phyloP scores from a whole-genome alignment of 306 rosid species.

The Cucumis cinereus region DNA sequence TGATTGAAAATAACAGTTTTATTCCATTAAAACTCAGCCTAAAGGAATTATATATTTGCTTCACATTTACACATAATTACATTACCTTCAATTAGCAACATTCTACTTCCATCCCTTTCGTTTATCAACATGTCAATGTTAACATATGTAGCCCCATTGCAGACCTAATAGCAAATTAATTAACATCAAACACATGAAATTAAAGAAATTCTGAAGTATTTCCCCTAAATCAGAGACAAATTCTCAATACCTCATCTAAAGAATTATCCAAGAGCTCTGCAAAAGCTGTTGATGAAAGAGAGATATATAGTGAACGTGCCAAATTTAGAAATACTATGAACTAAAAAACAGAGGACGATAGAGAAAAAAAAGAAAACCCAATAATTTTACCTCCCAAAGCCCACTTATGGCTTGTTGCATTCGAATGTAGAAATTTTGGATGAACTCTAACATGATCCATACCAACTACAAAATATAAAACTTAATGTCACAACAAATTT shows the following conservation, averaged over 20 bases:
- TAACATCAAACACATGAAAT: constrained; percentile 13
- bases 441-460: constrained; percentile 92
- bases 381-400: constrained; percentile 72
- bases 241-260: constrained; percentile 59
- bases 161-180: constrained; percentile 29
- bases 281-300: constrained; percentile 54
- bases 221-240: background rate
- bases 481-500: background rate
- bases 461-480: constrained; percentile 44
- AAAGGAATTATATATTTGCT: background rate
- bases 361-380: no score
- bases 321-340: background rate
- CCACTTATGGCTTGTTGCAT: constrained; percentile 98
- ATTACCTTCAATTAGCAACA: constrained; percentile 69
- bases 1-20: background rate
- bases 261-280: constrained; percentile 94
- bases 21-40: background rate
- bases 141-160: constrained; percentile 76
- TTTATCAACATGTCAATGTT: constrained; percentile 53
- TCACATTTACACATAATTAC: no score
- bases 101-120: constrained; percentile 52
- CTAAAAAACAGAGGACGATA: no score
- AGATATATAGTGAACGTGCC: constrained; percentile 1
- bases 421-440: constrained; percentile 91
- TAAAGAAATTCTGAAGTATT: background rate